A percentile compares a stretch with the other conserved stretches of the same genome.
phyloP scores from a whole-genome alignment of 2,329 filamentous ascomycete genomes.

The Magnaporthales sp. region DNA sequence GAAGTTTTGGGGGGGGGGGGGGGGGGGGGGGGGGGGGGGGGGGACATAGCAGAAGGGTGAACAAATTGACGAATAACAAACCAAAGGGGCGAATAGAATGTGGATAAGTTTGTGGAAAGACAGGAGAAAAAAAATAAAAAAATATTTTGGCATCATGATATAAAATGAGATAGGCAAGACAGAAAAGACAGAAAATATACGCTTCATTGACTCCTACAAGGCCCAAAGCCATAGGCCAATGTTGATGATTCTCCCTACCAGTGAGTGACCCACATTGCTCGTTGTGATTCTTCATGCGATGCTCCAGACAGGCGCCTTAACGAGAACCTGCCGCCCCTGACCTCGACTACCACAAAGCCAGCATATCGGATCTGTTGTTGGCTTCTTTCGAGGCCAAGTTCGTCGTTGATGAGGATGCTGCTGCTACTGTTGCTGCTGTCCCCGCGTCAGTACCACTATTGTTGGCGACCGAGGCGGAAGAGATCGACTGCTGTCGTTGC shows the following conservation, averaged over 20 bases:
- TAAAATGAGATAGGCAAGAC: background rate
- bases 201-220: slow-evolving; percentile 2
- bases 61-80: background rate
- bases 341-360: slow-evolving; percentile 66
- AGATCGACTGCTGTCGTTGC: background rate
- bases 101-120: background rate
- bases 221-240: background rate
- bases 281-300: slow-evolving; percentile 17
- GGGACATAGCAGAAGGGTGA: background rate
- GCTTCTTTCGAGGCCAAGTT: slow-evolving; percentile 33
- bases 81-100: background rate
- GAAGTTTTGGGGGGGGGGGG: no score
- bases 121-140: background rate
- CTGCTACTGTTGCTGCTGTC: background rate
- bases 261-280: background rate
- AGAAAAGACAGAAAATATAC: background rate
- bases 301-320: slow-evolving; percentile 68
- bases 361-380: slow-evolving; percentile 59
- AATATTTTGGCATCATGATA: background rate
- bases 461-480: background rate
- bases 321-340: slow-evolving; percentile 65
- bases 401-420: slow-evolving; percentile 9
- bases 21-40: no score
- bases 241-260: background rate
- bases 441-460: background rate